Base-by-base conservation (phyloP, 257 asterid species). In the Solanum phureja region DNA sequence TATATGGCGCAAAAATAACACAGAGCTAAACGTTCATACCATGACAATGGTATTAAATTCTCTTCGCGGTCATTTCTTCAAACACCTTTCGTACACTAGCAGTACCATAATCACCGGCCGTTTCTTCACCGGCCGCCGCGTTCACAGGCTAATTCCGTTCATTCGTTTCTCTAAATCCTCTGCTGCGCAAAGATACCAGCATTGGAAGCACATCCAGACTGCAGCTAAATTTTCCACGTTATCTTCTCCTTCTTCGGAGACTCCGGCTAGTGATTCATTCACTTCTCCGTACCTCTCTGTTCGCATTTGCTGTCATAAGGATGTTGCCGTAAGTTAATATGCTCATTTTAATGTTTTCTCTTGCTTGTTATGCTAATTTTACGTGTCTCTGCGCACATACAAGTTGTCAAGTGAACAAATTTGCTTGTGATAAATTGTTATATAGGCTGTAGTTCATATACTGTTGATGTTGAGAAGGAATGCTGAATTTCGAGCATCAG, bases 261-360 rank as follows among this genome's bases (percentile, higher is more conserved):
- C 90, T 72, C 71, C 38, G 79, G 75, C 86, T 23, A n/a, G 52
- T 18, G 90, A 88, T 72, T 90, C 98, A 6, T 89, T 90, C 87
- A 86, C 95, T 82, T 90, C 98, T 24, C 93, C 95, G 64, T 95
- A 95, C 89, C 98, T 97, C 83, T 93, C 97, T 27, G 98, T 94
- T 68, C 94, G 92, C 79, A 94, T 97, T 90, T 90, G 83, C 92
- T 97, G 98, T 93, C 94, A 90, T 0, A 90, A 83, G 82, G 87
- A 91, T 84, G 92, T 89, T 7, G 90, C 95, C 29, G 99, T 97
- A 92, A 91, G 94, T 52, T 58, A 82, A 38, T 74, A 69, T 87
- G 6, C 71, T 60, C 79, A 33, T 75, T 79, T 49, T 72, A 29
- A 13, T 76, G 69, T 38, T 85, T 18, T 62, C 24, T 68, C 75